A percentile compares a stretch with the other conserved stretches of the same genome.
phyloP scores from a whole-genome alignment of 176 grass and related monocot species.

The Paspalum notatum region DNA sequence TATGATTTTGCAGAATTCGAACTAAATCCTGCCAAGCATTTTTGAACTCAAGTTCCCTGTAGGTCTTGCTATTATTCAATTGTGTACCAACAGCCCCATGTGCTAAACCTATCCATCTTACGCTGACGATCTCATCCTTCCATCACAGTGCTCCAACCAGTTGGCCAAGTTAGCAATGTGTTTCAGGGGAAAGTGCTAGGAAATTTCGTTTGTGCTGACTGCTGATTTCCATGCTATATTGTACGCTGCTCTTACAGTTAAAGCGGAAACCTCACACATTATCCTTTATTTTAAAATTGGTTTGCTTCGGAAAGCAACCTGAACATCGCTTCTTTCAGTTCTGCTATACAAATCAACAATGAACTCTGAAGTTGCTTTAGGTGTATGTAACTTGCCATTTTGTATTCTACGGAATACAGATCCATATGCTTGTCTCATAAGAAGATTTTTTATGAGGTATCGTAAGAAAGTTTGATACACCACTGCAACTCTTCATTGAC shows the following conservation, averaged over 20 bases:
- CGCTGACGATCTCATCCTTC: background rate
- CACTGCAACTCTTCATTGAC: background rate
- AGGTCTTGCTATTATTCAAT: constrained; percentile 20
- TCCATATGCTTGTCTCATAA: background rate
- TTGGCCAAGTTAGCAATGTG: background rate
- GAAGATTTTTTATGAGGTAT: background rate
- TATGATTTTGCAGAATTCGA: background rate
- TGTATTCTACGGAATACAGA: background rate
- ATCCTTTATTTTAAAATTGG: background rate
- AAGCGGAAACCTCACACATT: background rate
- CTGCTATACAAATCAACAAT: constrained; percentile 5
- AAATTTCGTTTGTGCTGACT: background rate
- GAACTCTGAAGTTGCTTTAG: constrained; percentile 12
- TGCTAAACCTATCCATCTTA: background rate
- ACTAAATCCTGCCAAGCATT: background rate
- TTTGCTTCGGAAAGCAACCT: constrained; percentile 10
- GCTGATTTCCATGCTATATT: background rate
- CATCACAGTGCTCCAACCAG: background rate
- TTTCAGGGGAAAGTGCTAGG: background rate
- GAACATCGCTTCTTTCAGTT: background rate
- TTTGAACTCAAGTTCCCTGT: background rate
- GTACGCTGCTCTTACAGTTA: background rate
- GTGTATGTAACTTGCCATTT: constrained; percentile 26
- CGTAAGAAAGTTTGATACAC: background rate
- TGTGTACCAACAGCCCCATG: background rate